Base-by-base conservation (phyloP, 78 protist genomes). In the Chrysochromulina parva region DNA sequence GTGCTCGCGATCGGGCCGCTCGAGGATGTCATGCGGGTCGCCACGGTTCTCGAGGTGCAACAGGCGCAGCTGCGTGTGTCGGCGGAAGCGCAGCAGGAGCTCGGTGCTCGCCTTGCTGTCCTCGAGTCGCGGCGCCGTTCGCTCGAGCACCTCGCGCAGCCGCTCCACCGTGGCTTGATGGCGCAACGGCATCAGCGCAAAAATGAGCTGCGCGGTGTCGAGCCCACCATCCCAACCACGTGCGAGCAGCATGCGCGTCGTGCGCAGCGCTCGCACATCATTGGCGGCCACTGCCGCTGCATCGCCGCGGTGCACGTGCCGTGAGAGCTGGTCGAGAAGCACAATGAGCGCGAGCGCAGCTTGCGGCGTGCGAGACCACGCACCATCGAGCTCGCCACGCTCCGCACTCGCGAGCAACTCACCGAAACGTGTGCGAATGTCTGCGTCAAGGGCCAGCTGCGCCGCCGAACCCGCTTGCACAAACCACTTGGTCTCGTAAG, bases 261-360 rank as follows among this genome's bases (percentile, higher is more conserved):
- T 3, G 22, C 3, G 14, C 26, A 78, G 86, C 62, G 86, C 86
- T 20, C 38, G 50, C 50, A 16, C 48, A 4, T 78, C 62, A 13
- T 2, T 4, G 19, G n/a, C 52, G 17, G 11, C 48, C 24, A 62
- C n/a, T 13, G 55, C 82, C 38, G 24, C 82, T 6, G 11, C 58
- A 14, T 47, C 58, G 20, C 74, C 90, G 26, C 93, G 88, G 90
- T 82, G 81, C 59, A n/a, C 10, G 76, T 90, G 93, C n/a, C 93
- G 52, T 10, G 93, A 81, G 90, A 90, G 38, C 90, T 90, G 93
- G 48, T 90, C 93, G 73, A 90, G 88, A 14, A 90, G 65, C 26
- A 90, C 19, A 48, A 90, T n/a, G 54, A 88, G 89, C 62, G 93
- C 93, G 52, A 90, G 88, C 16, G 2, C 28, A 48, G 52, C 78